Base-by-base conservation (phyloP, 805 yeast species). In the Starmerella floricola region DNA sequence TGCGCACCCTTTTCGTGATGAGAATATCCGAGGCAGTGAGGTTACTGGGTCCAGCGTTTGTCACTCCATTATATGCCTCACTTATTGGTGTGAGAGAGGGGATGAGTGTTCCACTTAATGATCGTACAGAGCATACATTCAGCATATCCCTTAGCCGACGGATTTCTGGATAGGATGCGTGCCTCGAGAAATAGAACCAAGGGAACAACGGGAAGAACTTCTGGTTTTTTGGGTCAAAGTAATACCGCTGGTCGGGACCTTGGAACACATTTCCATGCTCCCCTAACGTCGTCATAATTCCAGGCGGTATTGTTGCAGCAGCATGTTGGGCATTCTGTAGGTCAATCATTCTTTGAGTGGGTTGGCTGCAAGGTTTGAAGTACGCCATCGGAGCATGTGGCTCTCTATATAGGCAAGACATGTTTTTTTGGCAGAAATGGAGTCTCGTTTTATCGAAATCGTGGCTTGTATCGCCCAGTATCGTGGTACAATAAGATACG, bases 121-220 rank as follows among this genome's bases (percentile, higher is more conserved):
- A 44, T 2, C 42, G 30, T 19, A 48, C 45, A 6, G 21, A 4
- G 4, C 23, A 20, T 3, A 29, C 29, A 2, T 45, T 34, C 37
- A 60, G 54, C 29, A 49, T 12, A 3, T 36, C 34, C 3, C 51
- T 30, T 5, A 60, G 47, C 8, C 39, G 36, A 17, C 39, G 5
- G 10, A 59, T 38, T 34, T 59, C 63, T 0, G 49, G 47, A 31
- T 42, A 47, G 1, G 63, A 60, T 4, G 63, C 56, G 36, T 60
- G 64, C 8, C 63, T 41, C 4, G 62, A 59, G 38, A 57, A 60
- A 26, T 45, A 52, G 54, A 39, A 48, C 44, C 37, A 57, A 8
- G 42, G 54, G 45, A 18, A 54, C 47, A 16, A 54, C 50, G 35
- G 59, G 47, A 15, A 54, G 39, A 5, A 46, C 19, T 11, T n/a